Evolutionary conservation across 192 early-diverging fungal genomes (phyloP), one percentile per base, ranked within the genome.

Genomic region (Podila horticola): DNA sequence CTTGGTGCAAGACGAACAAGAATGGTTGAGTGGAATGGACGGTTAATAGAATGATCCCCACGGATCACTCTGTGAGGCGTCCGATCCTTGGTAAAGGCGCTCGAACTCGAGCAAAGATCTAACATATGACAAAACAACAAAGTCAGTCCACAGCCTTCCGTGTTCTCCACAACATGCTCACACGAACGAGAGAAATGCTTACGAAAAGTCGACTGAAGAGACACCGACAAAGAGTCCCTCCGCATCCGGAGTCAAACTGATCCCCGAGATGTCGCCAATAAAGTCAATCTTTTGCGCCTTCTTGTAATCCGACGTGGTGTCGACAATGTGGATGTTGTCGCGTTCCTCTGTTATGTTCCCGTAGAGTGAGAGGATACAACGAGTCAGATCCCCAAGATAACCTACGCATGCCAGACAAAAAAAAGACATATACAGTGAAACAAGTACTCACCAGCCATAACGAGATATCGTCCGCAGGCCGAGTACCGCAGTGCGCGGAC

Each of bases 31-130:
- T 11, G 51, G 22, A 20, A 55, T 20, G 30, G 1, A 1, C 4
- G 10, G 26, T 69, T 19, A 59, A 24, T 20, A 59, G 22, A 11
- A 60, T 15, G 52, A 69, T 36, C 24, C 52, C 34, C 55, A 69
- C 20, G 36, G 57, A 48, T 70, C 48, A 13, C 60, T 24, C 12
- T 51, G 49, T 20, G 12, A 24, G 52, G 50, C 22, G 7, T 52
- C 66, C 9, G 58, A 34, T 15, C 17, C 3, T 24, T 60, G 58
- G 29, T 50, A 59, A 31, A 24, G 24, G 49, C 36, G 48, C 45
- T 79, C 75, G 62, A 79, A 79, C 28, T 79, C 75, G n/a, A 79
- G 60, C 5, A 79, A 51, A 4, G 75, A 79, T 17, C 75, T 79
- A 71, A 12, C 41, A 38, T 11, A 29, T 9, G 17, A 29, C 31